phyloP scores from a whole-genome alignment of 2,329 filamentous ascomycete species.

The Trichoderma sp. region DNA sequence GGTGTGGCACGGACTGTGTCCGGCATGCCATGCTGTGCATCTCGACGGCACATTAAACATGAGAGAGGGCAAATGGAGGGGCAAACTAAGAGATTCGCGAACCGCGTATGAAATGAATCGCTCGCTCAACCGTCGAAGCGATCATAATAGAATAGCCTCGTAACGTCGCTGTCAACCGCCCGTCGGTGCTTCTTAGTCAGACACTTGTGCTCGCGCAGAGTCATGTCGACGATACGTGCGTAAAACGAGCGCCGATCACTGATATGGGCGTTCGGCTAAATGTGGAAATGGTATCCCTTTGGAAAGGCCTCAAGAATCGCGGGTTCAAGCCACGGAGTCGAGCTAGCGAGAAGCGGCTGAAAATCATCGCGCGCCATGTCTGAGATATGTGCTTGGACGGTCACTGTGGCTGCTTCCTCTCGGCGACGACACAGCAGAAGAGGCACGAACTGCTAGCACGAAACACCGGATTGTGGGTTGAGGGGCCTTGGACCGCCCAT shows the following conservation, averaged over 20 bases:
- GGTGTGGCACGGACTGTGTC: conserved; percentile 26
- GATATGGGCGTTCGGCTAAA: conserved; percentile 22
- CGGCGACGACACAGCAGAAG: neutral
- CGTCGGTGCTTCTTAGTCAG: conserved; percentile 19
- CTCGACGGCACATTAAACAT: neutral
- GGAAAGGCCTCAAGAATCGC: conserved; percentile 3
- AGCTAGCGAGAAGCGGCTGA: conserved; percentile 18
- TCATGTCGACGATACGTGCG: neutral
- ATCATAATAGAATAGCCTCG: neutral
- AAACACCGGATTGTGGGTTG: neutral
- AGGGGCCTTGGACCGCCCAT: neutral
- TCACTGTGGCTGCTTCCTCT: neutral
- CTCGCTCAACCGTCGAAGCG: neutral
- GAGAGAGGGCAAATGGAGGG: conserved; percentile 12
- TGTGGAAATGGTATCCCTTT: conserved; percentile 19
- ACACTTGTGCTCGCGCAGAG: neutral
- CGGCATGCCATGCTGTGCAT: conserved; percentile 26
- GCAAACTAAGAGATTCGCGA: conserved; percentile 17
- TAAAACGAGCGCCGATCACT: conserved; percentile 7
- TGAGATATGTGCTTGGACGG: neutral
- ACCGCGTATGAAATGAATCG: neutral
- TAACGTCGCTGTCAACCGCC: neutral
- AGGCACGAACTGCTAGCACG: neutral
- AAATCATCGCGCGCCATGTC: neutral
- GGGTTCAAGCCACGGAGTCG: neutral